Evolutionary conservation across 2,329 filamentous ascomycete genomes (phyloP).

Genomic region (Microdochium paspali): DNA sequence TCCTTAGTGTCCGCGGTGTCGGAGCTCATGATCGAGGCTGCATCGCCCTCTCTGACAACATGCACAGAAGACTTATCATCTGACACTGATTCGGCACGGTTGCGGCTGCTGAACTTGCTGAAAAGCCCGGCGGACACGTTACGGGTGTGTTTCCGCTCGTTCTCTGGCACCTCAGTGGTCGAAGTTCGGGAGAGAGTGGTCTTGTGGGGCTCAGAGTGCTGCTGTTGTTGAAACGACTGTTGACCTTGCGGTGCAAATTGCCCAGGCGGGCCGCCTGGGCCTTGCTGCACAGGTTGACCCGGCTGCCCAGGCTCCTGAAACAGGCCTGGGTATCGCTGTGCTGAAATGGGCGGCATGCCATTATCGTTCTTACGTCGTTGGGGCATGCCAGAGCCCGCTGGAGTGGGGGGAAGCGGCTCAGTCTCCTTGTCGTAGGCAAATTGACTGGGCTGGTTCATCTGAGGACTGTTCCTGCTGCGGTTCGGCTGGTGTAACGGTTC

Average conservation of each 20-base stretch:
- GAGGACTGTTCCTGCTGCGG: conserved; percentile 19
- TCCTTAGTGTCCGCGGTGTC: neutral
- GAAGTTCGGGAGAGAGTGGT: neutral
- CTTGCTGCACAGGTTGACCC: conserved; percentile 5
- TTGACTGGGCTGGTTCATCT: conserved; percentile 19
- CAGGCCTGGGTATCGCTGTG: conserved; percentile 37
- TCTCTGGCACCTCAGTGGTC: neutral
- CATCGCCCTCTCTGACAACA: neutral
- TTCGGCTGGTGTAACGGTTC: conserved; percentile 35
- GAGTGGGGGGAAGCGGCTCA: conserved; percentile 15
- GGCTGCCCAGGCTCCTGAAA: conserved; percentile 20
- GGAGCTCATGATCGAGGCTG: neutral
- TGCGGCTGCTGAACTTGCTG: neutral
- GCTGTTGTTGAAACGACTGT: neutral
- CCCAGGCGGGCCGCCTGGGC: conserved; percentile 3
- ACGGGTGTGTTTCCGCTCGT: neutral
- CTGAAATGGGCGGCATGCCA: conserved; percentile 37
- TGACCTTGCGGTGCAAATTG: conserved; percentile 1
- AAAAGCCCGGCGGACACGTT: neutral
- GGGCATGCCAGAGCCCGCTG: conserved; percentile 8
- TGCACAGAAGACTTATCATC: neutral
- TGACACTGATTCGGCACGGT: neutral
- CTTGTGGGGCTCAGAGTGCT: neutral
- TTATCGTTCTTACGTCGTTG: conserved; percentile 14
- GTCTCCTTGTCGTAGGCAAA: conserved; percentile 44